A percentile compares a stretch with the other conserved stretches of the same genome.
phyloP scores from a whole-genome alignment of 2,329 filamentous ascomycete genomes.

The Zymoseptoria ardabiliae region DNA sequence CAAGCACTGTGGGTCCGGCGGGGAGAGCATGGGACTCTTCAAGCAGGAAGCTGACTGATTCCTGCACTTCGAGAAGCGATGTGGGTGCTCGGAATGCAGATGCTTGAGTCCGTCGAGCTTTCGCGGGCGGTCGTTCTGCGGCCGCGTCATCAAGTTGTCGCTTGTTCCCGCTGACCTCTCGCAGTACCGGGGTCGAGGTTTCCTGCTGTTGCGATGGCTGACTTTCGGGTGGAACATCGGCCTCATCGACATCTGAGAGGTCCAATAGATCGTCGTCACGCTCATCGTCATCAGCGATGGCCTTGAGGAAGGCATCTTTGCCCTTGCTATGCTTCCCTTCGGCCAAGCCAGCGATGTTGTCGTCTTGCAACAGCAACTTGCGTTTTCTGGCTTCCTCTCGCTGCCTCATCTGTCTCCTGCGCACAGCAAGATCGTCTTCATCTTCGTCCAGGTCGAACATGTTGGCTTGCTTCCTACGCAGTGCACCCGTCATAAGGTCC shows the following conservation, averaged over 20 bases:
- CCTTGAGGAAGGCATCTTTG: constrained; percentile 80
- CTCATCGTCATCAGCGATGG: constrained; percentile 66
- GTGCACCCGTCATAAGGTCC: constrained; percentile 80
- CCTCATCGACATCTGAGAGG: constrained; percentile 52
- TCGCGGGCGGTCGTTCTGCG: constrained; percentile 35
- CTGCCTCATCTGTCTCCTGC: constrained; percentile 71
- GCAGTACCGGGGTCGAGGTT: constrained; percentile 10
- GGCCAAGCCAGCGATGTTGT: constrained; percentile 76
- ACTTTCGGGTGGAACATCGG: constrained; percentile 24
- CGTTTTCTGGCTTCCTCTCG: constrained; percentile 87
- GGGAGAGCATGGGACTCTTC: constrained; percentile 47
- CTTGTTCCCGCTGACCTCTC: constrained; percentile 27
- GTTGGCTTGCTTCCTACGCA: constrained; percentile 71
- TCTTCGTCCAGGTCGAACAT: constrained; percentile 67
- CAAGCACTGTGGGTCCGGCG: constrained; percentile 42
- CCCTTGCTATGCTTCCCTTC: constrained; percentile 47
- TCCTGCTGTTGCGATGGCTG: constrained; percentile 19
- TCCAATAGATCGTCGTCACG: constrained; percentile 59
- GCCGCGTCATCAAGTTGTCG: constrained; percentile 15
- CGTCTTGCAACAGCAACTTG: constrained; percentile 77
- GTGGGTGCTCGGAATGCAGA: constrained; percentile 55
- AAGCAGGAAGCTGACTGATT: constrained; percentile 75
- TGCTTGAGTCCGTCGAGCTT: constrained; percentile 24
- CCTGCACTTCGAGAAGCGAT: constrained; percentile 71
- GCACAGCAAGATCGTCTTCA: constrained; percentile 72